Conservation (phyloP, 1,284 basidiomycete genomes). For the Athelia psychrophila region DNA sequence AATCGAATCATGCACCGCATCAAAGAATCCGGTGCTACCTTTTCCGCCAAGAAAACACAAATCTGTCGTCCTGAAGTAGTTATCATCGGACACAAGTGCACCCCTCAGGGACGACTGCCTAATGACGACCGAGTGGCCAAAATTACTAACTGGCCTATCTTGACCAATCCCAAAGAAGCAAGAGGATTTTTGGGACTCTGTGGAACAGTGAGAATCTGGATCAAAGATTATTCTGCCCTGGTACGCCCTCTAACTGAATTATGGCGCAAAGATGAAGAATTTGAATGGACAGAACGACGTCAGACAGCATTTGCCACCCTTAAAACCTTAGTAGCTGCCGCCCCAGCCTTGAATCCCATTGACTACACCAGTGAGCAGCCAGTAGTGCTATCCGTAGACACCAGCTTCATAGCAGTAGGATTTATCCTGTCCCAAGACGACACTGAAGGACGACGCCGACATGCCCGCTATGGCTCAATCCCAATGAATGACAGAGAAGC, state of each 20-base stretch:
- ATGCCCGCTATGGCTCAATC: constrained; percentile 8
- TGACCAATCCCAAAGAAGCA: constrained; percentile 21
- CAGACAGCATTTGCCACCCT: constrained; percentile 23
- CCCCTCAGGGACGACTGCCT: constrained; percentile 19
- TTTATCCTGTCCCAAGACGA: constrained; percentile 29
- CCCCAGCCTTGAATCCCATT: constrained; percentile 21
- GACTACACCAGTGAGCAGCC: constrained; percentile 21
- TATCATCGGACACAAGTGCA: constrained; percentile 22
- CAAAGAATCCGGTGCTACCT: constrained; percentile 14
- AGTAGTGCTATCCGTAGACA: constrained; percentile 28
- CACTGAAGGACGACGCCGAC: constrained; percentile 6
- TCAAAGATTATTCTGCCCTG: constrained; percentile 20
- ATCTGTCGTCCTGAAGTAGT: constrained; percentile 17
- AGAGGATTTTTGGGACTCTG: constrained; percentile 25
- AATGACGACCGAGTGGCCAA: constrained; percentile 21
- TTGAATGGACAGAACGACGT: constrained; percentile 22
- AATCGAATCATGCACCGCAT: constrained; percentile 25
- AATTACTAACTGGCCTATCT: constrained; percentile 24
- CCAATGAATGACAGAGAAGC: constrained; percentile 20
- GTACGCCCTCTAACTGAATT: constrained; percentile 24
- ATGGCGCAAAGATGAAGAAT: constrained; percentile 15
- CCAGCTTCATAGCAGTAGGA: constrained; percentile 22
- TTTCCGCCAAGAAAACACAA: constrained; percentile 20
- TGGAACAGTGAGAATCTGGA: constrained; percentile 27
- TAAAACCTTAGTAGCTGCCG: constrained; percentile 20